These are phyloP conservation scores for Nakazawaea anatomiae DNA, from an alignment of 805 yeast species.

Conservation along the genomic window DNA sequence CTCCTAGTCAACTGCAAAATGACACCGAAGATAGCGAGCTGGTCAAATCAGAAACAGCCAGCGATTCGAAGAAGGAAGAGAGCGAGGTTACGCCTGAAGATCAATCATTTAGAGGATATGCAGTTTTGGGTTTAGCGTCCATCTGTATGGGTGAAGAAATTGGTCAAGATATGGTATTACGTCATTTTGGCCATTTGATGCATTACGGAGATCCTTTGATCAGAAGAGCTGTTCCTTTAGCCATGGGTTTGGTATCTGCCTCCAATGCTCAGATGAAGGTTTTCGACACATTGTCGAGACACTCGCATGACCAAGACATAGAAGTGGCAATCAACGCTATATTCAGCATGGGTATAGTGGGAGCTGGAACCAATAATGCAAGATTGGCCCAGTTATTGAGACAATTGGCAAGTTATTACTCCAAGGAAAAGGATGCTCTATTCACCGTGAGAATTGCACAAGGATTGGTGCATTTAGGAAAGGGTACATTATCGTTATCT, in stretches of 20 bases:
- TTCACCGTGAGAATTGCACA: conserved; percentile 94
- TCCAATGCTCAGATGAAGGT: conserved; percentile 96
- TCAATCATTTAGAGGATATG: conserved; percentile 70
- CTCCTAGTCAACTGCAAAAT: conserved; percentile 9
- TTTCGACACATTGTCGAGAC: conserved; percentile 91
- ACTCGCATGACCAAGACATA: conserved; percentile 91
- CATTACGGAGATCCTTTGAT: conserved; percentile 93
- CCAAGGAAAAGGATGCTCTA: conserved; percentile 82
- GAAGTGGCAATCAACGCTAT: conserved; percentile 94
- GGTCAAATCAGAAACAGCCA: neutral
- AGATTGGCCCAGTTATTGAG: conserved; percentile 93
- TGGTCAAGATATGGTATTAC: conserved; percentile 95
- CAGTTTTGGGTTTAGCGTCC: conserved; percentile 90
- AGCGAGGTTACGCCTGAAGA: conserved; percentile 38
- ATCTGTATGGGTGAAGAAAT: conserved; percentile 97
- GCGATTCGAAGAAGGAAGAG: conserved; percentile 22
- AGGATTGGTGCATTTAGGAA: conserved; percentile 92
- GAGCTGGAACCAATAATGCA: conserved; percentile 98
- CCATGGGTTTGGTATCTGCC: conserved; percentile 93
- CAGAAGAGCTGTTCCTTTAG: conserved; percentile 92
- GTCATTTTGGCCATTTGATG: conserved; percentile 96
- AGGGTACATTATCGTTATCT: conserved; percentile 86
- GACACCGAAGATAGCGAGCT: conserved; percentile 13
- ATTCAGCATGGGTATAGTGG: conserved; percentile 95
- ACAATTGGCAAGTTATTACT: conserved; percentile 90